Base-by-base conservation (phyloP, 2,329 filamentous ascomycete species). In the Exutisphaerella laricina region DNA sequence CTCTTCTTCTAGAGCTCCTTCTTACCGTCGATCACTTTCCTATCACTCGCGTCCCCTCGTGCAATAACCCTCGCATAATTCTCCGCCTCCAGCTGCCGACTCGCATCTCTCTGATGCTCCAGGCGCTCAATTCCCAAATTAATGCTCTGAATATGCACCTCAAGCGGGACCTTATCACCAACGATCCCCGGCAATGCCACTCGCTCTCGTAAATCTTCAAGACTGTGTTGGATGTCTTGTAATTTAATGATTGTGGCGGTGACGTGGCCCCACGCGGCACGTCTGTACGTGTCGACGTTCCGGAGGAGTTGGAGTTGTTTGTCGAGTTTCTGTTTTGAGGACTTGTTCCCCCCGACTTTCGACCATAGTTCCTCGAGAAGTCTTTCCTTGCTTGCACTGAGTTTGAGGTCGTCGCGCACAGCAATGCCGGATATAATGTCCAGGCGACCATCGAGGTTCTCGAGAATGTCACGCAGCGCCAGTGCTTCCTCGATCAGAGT, bases 61-160 rank as follows among this genome's bases (percentile, higher is more conserved):
- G 39, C 45, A 23, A 58, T 31, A 21, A 61, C 50, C 25, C 48
- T 49, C 16, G 43, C 46, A 48, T 57, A 56, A 29, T 46, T 54
- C 31, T 61, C 57, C 35, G 39, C 43, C 32, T 58, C 59, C 13
- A 62, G n/a, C 43, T 46, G 48, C 29, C 63, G 48, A 18, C 51
- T 55, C 48, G 77, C 74, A 30, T 75, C 72, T 46, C 84, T 71
- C 34, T 81, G 79, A 16, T 68, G 65, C 60, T 86, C 80, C 47
- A 92, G 66, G 49, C 86, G 72, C 62, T 88, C 82, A 1, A 89
- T 78, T 0, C 84, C 83, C 36, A 78, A 70, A 44, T 84, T 73
- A 48, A 92, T 88, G 43, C 79, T 81, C 53, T 87, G 80, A 29
- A 92, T 80, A 58, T 92, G 85, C 30, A 87, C 80, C 38, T 75